Evolutionary conservation across 2,329 filamentous ascomycete genomes (phyloP), one percentile per base, ranked within the genome.

Genomic region (Paracorniculantispora psalliotae): DNA sequence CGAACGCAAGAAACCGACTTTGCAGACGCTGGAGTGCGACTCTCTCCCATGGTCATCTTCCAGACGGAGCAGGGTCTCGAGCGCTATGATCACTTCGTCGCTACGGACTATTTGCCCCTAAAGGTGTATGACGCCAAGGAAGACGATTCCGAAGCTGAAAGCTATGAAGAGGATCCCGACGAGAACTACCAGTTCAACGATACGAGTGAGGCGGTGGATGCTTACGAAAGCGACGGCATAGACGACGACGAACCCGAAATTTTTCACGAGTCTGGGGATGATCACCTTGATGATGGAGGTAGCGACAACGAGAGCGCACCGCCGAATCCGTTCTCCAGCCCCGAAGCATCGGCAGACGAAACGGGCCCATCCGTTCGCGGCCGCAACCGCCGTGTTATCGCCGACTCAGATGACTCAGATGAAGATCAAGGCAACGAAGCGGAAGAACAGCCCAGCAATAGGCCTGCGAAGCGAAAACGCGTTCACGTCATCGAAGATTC

Each of bases 181-280:
- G 62, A 63, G 0, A 65, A 67, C 0, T 58, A 57, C 1, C 63
- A 64, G 0, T 44, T 57, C 1, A 63, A 66, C 19, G 48, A 63
- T 2, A 17, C 37, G 3, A 23, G 23, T 17, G 46, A 19, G n/a
- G 23, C 15, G 23, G 48, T 13, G 9, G 64, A 73, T 30, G 67
- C 71, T 47, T 76, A 77, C 17, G 75, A 77, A 41, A 74, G 73
- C 46, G 73, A 74, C 0, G 72, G 72, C 0, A 75, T 77, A 7
- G 73, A 76, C 39, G 73, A 76, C 49, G 67, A 67, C 9, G 67
- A 73, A 13, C 59, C 66, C 1, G 67, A 72, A 17, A 59, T 62
- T 3, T 59, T 59, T 37, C 60, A 61, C 1, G 61, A 66, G 1
- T 62, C 64, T 15, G 63, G 59, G 3, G 69, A 68, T 1, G 68